Evolutionary conservation across 176 grass and related monocot genomes (phyloP).

Genomic region (Otatea glauca): DNA sequence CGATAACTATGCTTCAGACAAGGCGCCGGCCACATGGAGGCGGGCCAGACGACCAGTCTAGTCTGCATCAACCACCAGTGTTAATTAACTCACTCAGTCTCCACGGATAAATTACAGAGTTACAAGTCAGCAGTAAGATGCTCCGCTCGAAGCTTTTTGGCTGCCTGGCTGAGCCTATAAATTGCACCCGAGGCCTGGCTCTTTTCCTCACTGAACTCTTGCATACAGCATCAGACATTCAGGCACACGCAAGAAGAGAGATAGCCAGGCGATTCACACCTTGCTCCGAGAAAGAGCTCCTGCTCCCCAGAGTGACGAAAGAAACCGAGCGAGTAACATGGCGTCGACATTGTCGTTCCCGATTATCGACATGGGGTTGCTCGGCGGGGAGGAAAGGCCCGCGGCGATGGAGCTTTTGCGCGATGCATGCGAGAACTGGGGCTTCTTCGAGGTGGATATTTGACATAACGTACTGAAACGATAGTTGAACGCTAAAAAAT

Average conservation of each 20-base stretch:
- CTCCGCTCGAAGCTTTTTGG: conserved; percentile 16
- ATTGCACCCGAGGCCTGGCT: neutral
- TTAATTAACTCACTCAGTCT: neutral
- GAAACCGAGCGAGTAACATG: conserved; percentile 3
- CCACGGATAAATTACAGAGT: neutral
- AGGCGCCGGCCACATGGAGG: conserved; percentile 21
- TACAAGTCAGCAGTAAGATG: neutral
- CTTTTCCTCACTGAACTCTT: conserved; percentile 22
- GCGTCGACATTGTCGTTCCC: conserved; percentile 51
- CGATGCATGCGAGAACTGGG: conserved; percentile 95
- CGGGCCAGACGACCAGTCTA: neutral
- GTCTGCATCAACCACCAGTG: neutral
- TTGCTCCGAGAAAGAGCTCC: neutral
- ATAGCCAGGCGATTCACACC: neutral
- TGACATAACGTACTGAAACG: neutral
- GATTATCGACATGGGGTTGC: conserved; percentile 74
- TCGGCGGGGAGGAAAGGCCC: conserved; percentile 53
- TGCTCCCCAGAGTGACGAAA: neutral
- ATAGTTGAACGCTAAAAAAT: neutral
- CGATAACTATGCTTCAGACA: no score
- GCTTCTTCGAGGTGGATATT: conserved; percentile 84
- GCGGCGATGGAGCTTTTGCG: conserved; percentile 63
- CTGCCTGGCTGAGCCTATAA: neutral
- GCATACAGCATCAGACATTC: neutral
- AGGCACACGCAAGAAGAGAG: neutral